Base-by-base conservation (phyloP, 2,329 filamentous ascomycete genomes). In the Aspergillus melleus region DNA sequence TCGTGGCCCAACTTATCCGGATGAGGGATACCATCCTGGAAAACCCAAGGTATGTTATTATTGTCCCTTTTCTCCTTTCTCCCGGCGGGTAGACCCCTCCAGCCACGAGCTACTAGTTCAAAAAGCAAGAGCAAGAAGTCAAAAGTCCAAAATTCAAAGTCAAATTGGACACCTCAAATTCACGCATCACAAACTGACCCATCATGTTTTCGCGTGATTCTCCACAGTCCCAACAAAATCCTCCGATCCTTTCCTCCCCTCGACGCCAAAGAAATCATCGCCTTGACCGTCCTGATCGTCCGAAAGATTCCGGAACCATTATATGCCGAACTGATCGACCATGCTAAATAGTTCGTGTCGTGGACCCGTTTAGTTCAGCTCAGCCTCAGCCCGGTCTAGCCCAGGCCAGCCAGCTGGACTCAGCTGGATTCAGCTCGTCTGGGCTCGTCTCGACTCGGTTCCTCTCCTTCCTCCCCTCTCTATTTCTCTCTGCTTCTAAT, bases 1-100 rank as follows among this genome's bases (percentile, higher is more conserved):
- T 99, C 64, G 95, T 98, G 16, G 94, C 94, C 14, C 95, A 99
- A 77, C 81, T 99, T 55, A 89, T 97, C 52, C 85, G 96, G 69
- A 91, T 97, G 78, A 84, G 93, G 60, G 89, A 93, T 58, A 88
- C 91, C 62, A 88, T 99, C 55, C 79, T 99, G 67, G 87, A 87
- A 59, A 96, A 90, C 59, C 85, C 90, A 6, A 96, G 90, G 93
- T 96, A 80, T 60, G 66, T 74, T 22, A 49, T 6, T 26, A 55
- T 26, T 19, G 39, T 19, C 57, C 49, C 47, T 56, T 24, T 20
- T 42, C 19, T 58, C 49, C 47, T 6, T 12, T 44, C 50, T 22
- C 53, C 19, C 32, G 11, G 30, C 6, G 6, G 49, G 36, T 46
- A 51, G 50, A 29, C 26, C 39, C 32, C 14, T 36, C 32, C 32